A percentile compares a stretch with the other conserved stretches of the same genome.
These are phyloP conservation scores for Lentinula detonsa DNA, from an alignment of 768 basidiomycete species.

Conservation along the genomic window DNA sequence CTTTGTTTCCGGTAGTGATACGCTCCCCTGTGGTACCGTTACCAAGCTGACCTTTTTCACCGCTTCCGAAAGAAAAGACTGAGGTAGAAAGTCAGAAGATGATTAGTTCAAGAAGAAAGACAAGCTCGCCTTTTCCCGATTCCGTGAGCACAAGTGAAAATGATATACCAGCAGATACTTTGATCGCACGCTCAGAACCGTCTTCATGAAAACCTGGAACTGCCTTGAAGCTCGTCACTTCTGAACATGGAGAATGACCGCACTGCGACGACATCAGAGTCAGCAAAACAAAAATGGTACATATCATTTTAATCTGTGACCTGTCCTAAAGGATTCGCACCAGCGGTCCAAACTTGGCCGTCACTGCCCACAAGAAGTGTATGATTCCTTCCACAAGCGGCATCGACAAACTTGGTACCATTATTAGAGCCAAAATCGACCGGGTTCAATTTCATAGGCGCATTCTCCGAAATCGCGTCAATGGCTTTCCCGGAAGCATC, in stretches of 20 bases:
- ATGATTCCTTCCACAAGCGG: conserved; percentile 81
- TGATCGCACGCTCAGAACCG: conserved; percentile 60
- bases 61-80: conserved; percentile 90
- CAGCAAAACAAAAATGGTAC: not conserved
- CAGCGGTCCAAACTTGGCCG: conserved; percentile 81
- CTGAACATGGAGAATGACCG: conserved; percentile 59
- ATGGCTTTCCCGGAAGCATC: conserved; percentile 30
- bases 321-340: conserved; percentile 77
- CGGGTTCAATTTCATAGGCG: conserved; percentile 57
- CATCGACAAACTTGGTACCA: conserved; percentile 65
- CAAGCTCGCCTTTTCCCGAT: conserved; percentile 60
- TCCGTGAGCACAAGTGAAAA: conserved; percentile 83
- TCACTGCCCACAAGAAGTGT: conserved; percentile 77
- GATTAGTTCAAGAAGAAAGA: not conserved
- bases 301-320: conserved; percentile 31
- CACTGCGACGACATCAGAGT: conserved; percentile 38
- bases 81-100: not conserved
- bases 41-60: conserved; percentile 89
- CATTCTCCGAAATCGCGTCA: conserved; percentile 60
- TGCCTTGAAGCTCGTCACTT: conserved; percentile 59
- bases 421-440: conserved; percentile 52
- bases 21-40: conserved; percentile 93
- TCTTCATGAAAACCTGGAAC: conserved; percentile 53
- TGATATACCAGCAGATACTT: conserved; percentile 75
- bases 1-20: conserved; percentile 80